Base-by-base conservation (phyloP, 1,284 basidiomycete species). In the Tausonia pullulans region DNA sequence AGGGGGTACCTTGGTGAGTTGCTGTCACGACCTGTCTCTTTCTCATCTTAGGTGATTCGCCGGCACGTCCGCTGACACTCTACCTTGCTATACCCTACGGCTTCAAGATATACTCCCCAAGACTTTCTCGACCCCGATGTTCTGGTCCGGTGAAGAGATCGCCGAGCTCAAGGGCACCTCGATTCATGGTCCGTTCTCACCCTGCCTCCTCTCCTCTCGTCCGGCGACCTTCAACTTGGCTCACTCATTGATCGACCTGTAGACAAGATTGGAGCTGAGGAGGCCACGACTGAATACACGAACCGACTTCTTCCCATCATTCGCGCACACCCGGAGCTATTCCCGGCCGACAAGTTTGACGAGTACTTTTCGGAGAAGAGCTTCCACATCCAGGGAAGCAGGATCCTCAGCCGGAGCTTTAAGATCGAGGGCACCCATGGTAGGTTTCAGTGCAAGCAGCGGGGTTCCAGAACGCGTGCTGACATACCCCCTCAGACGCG, bases 341-440 rank as follows among this genome's bases (percentile, higher is more conserved):
- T 95, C 71, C 80, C 80, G 2, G 75, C 79, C 0, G 77, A 79
- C 27, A 71, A 78, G 54, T 70, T 82, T 16, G 71, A 76, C 0
- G 72, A 73, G 6, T 79, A 81, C 73, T 97, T 91, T 73, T 83
- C 86, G 0, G 73, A 94, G 5, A 82, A 86, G 57, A 79, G 81
- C 16, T 98, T 90, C 72, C 96, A 98, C 72, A 77, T 89, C 46
- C 92, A 92, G 81, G 96, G 95, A 5, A 93, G 88, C 66, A 83
- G 89, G n/a, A 90, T 98, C 60, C 81, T 98, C 6, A 96, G 92
- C 10, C 83, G 95, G 55, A 90, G 88, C 71, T 96, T 96, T 74
- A 83, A 84, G 51, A 86, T 95, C 54, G 83, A 84, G 68, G 80
- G 61, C 27, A 50, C 48, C 3, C 52, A 66, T 27, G 64, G 64